Evolutionary conservation across 106 monocot species (phyloP), one percentile per base, ranked within the genome.

Genomic region (Dendrobium officinale): DNA sequence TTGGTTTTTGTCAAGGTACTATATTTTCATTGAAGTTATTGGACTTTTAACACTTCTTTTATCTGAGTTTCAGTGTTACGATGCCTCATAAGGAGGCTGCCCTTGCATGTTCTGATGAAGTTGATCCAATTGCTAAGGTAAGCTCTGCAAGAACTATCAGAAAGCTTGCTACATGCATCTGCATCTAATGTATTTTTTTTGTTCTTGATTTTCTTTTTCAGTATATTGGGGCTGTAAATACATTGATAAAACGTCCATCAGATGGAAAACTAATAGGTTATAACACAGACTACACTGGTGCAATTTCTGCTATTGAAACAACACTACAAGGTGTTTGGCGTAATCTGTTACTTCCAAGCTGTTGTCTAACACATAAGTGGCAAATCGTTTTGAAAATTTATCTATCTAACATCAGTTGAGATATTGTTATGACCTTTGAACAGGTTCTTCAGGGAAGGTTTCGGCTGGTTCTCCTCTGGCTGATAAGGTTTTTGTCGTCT

Each of bases 291-390:
- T 99, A 93, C 49, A 78, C 88, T 80, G 98, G 91, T 82, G 92
- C 98, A 55, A 95, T 98, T 81, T 98, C 97, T 85, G 97, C 97
- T n/a, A 95, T 99, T 79, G 98, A 99, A 83, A 92, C 93, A 86
- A 95, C 91, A 72, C 85, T 98, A 64, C 84, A 86, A 92, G 92
- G 98, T 98, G 27, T 26, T 3, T 72, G 44, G n/a, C 26, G 73
- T 56, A 70, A 11, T 70, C 44, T 43, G 4, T 9, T 74, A 16
- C 20, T 74, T 42, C 19, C 6, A 19, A 16, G 2, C 15, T 74
- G 10, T 72, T 72, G 19, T 18, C 20, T 6, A 20, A 13, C n/a
- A 37, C 13, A 37, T 27, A 70, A 16, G 27, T 20, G 15, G 74
- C 43, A 19, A 20, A 43, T 44, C 4, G 44, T 74, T 74, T 74